Conservation (phyloP, 192 early-diverging fungal genomes). For the Mortierella antarctica region DNA sequence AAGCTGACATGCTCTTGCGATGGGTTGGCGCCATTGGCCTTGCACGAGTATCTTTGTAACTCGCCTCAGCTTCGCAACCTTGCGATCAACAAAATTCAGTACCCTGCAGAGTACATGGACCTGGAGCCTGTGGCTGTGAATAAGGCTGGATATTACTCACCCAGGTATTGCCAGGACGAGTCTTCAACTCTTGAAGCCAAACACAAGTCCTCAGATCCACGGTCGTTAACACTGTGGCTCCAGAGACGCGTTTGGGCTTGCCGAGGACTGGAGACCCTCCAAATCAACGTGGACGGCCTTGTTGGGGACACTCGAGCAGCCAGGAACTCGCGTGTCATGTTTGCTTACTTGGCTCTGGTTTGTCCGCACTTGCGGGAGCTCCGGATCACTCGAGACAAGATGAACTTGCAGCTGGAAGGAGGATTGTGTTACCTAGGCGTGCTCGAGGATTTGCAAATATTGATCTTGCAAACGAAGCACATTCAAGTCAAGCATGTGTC, state of each 20-base stretch:
- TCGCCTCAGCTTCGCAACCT: constrained; percentile 18
- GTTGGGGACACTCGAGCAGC: constrained; percentile 9
- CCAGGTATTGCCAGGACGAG: neutral
- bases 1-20: constrained; percentile 9
- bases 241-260: constrained; percentile 13
- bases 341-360: constrained; percentile 19
- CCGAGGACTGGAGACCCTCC: constrained; percentile 11
- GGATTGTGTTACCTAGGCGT: constrained; percentile 14
- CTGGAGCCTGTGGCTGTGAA: constrained; percentile 6
- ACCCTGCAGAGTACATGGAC: constrained; percentile 28
- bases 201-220: neutral
- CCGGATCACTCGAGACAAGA: constrained; percentile 11
- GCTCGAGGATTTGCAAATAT: constrained; percentile 3
- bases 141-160: constrained; percentile 9
- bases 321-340: constrained; percentile 16
- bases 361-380: constrained; percentile 12
- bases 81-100: constrained; percentile 11
- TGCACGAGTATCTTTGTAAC: constrained; percentile 24
- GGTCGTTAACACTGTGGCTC: neutral
- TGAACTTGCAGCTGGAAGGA: constrained; percentile 20
- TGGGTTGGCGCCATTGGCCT: constrained; percentile 3
- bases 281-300: constrained; percentile 16
- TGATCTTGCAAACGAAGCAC: constrained; percentile 12
- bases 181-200: neutral
- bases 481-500: constrained; percentile 23